Evolutionary conservation across 192 early-diverging fungal genomes (phyloP).

Genomic region (Hyaloraphidium curvatum): DNA sequence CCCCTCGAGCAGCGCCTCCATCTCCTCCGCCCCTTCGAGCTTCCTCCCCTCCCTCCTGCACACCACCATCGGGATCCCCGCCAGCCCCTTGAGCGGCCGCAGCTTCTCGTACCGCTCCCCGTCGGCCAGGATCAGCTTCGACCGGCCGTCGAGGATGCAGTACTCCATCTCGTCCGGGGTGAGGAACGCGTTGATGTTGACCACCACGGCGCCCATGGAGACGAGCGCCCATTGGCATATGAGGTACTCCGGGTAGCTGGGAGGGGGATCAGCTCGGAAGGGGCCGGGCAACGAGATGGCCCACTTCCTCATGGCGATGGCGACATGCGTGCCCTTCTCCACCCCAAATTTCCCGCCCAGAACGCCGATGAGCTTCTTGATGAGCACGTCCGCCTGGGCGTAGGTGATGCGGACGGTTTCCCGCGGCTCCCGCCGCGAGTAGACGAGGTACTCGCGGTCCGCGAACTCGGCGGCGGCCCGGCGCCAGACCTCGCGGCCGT

Average conservation of each 20-base stretch:
- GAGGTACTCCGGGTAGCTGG: conserved; percentile 5
- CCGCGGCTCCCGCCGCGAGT: no score
- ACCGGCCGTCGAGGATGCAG: conserved; percentile 5
- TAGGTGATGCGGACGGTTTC: no score
- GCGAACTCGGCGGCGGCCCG: neutral
- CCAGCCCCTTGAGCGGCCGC: neutral
- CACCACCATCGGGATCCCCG: neutral
- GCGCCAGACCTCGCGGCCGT: neutral
- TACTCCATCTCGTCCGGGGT: conserved; percentile 11
- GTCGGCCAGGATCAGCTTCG: conserved; percentile 5
- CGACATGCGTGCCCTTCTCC: conserved; percentile 9
- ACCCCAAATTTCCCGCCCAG: neutral
- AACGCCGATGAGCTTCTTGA: no score
- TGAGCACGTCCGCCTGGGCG: no score
- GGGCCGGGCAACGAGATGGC: neutral
- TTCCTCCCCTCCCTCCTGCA: neutral
- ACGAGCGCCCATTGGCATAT: conserved; percentile 8
- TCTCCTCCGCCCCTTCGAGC: neutral
- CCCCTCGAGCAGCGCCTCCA: neutral
- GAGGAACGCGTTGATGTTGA: conserved; percentile 10
- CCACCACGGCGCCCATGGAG: conserved; percentile 5
- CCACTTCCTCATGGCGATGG: conserved; percentile 9
- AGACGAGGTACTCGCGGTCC: neutral
- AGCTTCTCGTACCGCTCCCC: neutral
- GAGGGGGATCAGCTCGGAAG: neutral